Evolutionary conservation across 129 eudicot genomes (phyloP).

Genomic region (Artemisia tridentata): DNA sequence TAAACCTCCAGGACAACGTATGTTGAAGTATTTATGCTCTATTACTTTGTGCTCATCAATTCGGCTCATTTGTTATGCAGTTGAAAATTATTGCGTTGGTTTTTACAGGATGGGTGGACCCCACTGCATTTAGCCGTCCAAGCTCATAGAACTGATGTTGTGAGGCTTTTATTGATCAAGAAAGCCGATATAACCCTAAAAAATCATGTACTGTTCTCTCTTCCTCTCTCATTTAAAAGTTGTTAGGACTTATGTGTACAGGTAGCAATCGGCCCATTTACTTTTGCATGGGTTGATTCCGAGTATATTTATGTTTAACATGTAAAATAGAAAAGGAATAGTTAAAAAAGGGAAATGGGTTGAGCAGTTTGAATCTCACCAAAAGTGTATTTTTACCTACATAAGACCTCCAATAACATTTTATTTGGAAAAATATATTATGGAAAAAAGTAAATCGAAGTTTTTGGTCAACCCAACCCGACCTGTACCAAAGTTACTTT

Average conservation of each 20-base stretch:
- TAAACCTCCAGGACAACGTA: constrained; percentile 89
- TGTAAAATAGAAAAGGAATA: not conserved
- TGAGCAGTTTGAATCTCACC: not conserved
- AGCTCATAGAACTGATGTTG: constrained; percentile 83
- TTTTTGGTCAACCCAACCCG: not conserved
- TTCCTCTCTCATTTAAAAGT: constrained; percentile 8
- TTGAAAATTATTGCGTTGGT: constrained; percentile 14
- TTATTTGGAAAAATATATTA: not conserved
- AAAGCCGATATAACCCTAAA: constrained; percentile 73
- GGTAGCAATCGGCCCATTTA: not conserved
- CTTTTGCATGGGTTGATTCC: not conserved
- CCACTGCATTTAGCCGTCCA: constrained; percentile 96
- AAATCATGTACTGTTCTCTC: constrained; percentile 67
- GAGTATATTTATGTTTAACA: not conserved
- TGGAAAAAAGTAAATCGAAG: not conserved
- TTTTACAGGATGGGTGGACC: constrained; percentile 87
- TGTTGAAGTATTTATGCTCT: constrained; percentile 12
- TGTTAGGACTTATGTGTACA: not conserved
- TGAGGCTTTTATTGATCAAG: constrained; percentile 80
- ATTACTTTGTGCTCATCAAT: constrained; percentile 4
- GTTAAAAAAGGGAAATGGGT: not conserved
- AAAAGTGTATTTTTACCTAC: not conserved
- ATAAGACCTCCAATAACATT: not conserved
- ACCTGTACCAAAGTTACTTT: not conserved
- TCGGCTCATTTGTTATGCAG: not conserved